Evolutionary conservation across 2,329 filamentous ascomycete species (phyloP), one percentile per base, ranked within the genome.

Genomic region (Didymella pinodella): DNA sequence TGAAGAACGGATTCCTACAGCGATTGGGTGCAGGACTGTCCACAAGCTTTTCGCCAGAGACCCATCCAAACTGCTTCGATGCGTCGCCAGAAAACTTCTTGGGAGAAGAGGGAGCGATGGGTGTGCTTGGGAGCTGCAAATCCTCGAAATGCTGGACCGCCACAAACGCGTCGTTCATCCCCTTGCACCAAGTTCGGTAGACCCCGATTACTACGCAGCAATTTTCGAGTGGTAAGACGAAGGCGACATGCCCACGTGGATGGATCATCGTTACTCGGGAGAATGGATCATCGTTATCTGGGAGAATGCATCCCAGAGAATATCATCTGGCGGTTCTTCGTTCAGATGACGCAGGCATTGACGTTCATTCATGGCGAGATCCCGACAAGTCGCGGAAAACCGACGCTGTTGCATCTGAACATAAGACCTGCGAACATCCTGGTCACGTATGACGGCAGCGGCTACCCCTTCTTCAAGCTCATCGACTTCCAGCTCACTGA

Each of bases 391-490:
- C 34, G 20, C 1, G 53, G 52, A 14, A n/a, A 48, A 16, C 56
- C 59, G 2, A 16, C 46, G 0, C 31, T 71, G 6, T 58, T 70
- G 12, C 61, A 72, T 36, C 57, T 63, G 29, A 70, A 74, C 46
- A 68, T 74, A 62, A 74, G 74, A 56, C 72, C 71, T 10, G 47
- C 64, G n/a, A 74, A 75, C 20, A 62, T 72, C 28, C 60, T 74
- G 0, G 70, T 74, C 0, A 53, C 58, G 16, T 26, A 63, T 16
- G 67, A 69, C 25, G 68, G 68, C 4, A 64, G 58, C 6, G 68
- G 60, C 2, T 72, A 71, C 36, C 71, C 70, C 0, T 68, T 62
- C 1, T 74, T 74, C 55, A 69, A 65, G 43, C 61, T 73, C 10
- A 63, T 66, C 28, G 69, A 75, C 46, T 74, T 74, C 32, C 68